phyloP scores from a whole-genome alignment of 1,139 yeast species.

The Debaryomyces coudertii region DNA sequence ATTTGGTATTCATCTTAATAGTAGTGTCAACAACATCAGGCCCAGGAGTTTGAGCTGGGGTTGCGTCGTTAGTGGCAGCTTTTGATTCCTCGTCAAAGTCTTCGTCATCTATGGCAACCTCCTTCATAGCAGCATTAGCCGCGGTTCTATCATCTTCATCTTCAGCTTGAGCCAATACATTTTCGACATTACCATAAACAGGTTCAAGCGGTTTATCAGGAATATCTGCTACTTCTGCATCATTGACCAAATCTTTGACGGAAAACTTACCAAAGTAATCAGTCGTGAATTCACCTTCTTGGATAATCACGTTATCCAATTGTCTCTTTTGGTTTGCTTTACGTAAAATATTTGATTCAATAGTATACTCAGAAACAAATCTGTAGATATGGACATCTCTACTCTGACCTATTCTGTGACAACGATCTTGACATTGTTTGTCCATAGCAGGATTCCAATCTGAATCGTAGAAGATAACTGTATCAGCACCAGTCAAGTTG shows the following conservation, averaged over 20 bases:
- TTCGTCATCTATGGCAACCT: conserved; percentile 79
- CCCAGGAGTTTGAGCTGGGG: conserved; percentile 28
- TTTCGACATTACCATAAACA: conserved; percentile 58
- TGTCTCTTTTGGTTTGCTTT: conserved; percentile 96
- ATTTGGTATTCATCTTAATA: conserved; percentile 16
- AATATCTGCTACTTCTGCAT: conserved; percentile 46
- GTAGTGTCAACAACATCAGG: conserved; percentile 20
- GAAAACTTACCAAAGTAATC: conserved; percentile 91
- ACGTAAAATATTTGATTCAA: conserved; percentile 89
- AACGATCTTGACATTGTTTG: conserved; percentile 97
- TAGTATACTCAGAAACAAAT: conserved; percentile 93
- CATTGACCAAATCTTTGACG: conserved; percentile 83
- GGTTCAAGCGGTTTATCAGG: conserved; percentile 43
- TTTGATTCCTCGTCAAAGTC: conserved; percentile 63
- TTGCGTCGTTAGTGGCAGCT: conserved; percentile 41
- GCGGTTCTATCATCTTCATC: conserved; percentile 96
- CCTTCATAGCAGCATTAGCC: conserved; percentile 85
- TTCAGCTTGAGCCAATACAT: conserved; percentile 86
- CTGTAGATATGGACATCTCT: conserved; percentile 97
- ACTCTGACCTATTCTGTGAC: conserved; percentile 98
- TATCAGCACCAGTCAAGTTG: conserved; percentile 96
- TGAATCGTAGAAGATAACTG: conserved; percentile 97
- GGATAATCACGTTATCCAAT: conserved; percentile 93
- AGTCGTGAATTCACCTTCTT: conserved; percentile 97
- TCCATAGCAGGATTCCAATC: conserved; percentile 99